phyloP scores from a whole-genome alignment of 1,284 basidiomycete species.

The Leccinum subrobustum region DNA sequence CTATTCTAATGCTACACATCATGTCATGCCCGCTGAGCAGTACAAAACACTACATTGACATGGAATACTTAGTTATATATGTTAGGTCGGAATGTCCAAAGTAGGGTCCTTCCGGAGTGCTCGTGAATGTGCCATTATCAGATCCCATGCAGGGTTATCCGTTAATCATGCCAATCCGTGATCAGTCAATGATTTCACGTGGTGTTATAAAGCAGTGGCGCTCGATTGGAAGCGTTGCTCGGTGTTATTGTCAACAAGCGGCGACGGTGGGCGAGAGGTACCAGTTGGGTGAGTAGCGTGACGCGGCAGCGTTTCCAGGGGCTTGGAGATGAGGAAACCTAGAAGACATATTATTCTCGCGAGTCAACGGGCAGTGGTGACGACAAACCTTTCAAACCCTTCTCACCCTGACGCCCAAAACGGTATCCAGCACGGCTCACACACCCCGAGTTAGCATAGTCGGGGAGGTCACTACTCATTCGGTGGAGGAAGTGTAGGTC shows the following conservation, averaged over 20 bases:
- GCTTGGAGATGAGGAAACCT: constrained; percentile 54
- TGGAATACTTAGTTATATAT: constrained; percentile 4
- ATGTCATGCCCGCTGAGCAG: constrained; percentile 19
- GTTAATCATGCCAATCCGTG: constrained; percentile 19
- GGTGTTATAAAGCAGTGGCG: constrained; percentile 28
- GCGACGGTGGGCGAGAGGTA: constrained; percentile 26
- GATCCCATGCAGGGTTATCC: constrained; percentile 9
- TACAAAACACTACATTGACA: constrained; percentile 23
- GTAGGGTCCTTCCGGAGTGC: constrained; percentile 15
- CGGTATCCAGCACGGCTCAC: constrained; percentile 49
- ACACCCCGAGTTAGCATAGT: constrained; percentile 25
- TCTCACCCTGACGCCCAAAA: constrained; percentile 76
- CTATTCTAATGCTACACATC: constrained; percentile 28
- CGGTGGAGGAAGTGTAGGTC: constrained; percentile 39
- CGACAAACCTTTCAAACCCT: constrained; percentile 53
- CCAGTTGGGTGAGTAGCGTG: constrained; percentile 42
- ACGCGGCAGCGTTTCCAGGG: constrained; percentile 54
- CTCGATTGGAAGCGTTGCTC: constrained; percentile 32
- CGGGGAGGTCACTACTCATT: constrained; percentile 31
- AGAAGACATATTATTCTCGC: constrained; percentile 6
- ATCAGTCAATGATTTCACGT: constrained; percentile 23
- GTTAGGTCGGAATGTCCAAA: constrained; percentile 11
- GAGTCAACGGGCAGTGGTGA: background rate
- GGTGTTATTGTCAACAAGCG: constrained; percentile 6
- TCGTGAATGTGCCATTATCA: constrained; percentile 15